Percentiles rank a stretch among this genome's conserved stretches.
phyloP scores from a whole-genome alignment of 1,284 basidiomycete genomes.

The Microbotryum silenes-acaulis region DNA sequence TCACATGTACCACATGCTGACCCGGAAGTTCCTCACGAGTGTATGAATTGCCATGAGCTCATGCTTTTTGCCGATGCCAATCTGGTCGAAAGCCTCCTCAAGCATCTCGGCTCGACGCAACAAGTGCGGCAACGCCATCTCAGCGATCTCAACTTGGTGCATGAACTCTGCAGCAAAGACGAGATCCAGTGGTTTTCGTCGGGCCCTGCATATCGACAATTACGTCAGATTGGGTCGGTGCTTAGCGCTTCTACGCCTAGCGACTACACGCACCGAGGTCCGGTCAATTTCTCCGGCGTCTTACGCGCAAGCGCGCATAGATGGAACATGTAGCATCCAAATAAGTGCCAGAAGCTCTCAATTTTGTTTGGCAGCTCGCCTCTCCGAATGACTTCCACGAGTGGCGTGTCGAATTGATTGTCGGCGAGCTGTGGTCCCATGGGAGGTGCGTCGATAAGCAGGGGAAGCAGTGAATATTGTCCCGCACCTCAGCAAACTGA shows the following conservation, averaged over 20 bases:
- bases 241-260: too few species aligned
- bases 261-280: neutral
- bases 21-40: too few species aligned
- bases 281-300: neutral
- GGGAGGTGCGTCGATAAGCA: neutral
- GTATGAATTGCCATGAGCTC: too few species aligned
- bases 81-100: neutral
- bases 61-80: too few species aligned
- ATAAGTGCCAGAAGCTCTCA: neutral
- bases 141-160: neutral
- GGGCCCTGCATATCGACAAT: too few species aligned
- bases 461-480: neutral
- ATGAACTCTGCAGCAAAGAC: neutral
- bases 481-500: slow-evolving; percentile 6
- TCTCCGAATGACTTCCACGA: too few species aligned
- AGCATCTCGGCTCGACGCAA: neutral
- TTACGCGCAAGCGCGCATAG: neutral
- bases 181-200: neutral
- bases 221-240: too few species aligned
- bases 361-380: too few species aligned
- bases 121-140: neutral
- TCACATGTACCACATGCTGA: too few species aligned
- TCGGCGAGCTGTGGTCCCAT: neutral
- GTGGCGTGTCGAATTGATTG: too few species aligned
- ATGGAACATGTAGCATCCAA: neutral